Evolutionary conservation across 345 rosid genomes (phyloP).

Genomic region (Lepidium aucheri): DNA sequence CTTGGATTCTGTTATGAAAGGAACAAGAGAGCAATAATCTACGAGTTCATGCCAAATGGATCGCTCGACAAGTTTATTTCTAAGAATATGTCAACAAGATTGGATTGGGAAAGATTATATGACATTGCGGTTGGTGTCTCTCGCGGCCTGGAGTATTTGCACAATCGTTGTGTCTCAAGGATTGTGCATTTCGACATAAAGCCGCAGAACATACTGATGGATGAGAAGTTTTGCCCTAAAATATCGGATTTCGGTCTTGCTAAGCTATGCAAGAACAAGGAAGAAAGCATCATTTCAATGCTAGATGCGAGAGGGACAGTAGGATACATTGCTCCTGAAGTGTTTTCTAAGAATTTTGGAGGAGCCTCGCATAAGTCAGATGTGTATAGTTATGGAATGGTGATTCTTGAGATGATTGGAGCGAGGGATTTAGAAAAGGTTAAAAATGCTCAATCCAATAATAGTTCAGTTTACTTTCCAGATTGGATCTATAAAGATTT

Average conservation of each 20-base stretch:
- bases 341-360: conserved; percentile 23
- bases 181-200: conserved; percentile 45
- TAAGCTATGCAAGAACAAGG: conserved; percentile 23
- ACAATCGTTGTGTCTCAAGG: conserved; percentile 36
- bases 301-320: conserved; percentile 29
- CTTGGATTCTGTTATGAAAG: conserved; percentile 36
- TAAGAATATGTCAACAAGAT: neutral
- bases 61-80: conserved; percentile 29
- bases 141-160: conserved; percentile 41
- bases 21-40: conserved; percentile 30
- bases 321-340: conserved; percentile 44
- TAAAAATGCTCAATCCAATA: neutral
- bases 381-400: conserved; percentile 43
- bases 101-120: conserved; percentile 17
- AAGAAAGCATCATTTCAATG: conserved; percentile 31
- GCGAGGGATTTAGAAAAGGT: conserved; percentile 3
- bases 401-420: conserved; percentile 34
- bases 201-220: conserved; percentile 41
- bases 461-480: conserved; percentile 11
- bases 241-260: conserved; percentile 49
- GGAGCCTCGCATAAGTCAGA: conserved; percentile 34
- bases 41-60: conserved; percentile 33
- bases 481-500: conserved; percentile 6
- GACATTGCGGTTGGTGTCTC: conserved; percentile 30
- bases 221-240: conserved; percentile 26